Evolutionary conservation across 495 filamentous ascomycete species (phyloP), one percentile per base, ranked within the genome.

Genomic region (Neurospora sp.): DNA sequence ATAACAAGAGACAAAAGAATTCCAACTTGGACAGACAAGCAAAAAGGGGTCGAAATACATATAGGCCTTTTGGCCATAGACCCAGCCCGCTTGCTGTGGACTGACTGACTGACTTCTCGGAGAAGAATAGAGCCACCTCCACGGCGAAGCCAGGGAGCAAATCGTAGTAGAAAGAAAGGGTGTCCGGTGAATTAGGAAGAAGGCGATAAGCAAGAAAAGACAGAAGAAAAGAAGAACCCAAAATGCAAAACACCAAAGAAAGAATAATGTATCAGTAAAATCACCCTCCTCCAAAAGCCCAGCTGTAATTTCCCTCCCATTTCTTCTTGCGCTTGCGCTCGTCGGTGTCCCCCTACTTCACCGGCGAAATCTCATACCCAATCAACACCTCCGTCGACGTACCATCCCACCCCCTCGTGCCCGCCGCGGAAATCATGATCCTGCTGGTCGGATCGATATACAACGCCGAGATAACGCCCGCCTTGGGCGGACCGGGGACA

Each of bases 361-460:
- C 27, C 6, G 76, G 74, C 11, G 31, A 44, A 68, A 99, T 97
- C 81, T 99, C 96, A 81, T 99, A 99, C 68, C 96, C 96, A 53
- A 99, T 86, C 39, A 98, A 80, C 10, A 96, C 94, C 83, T 99
- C 96, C 2, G 96, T 98, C 38, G 87, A 90, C 39, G 85, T 89
- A n/a, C 96, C 96, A 80, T 98, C 96, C 96, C 96, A 98, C 3
- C 96, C 96, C 70, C 96, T 84, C 74, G 94, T 98, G 1, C 96
- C 96, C 40, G 91, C 94, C 3, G 92, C 91, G 3, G 92, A 95
- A 68, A 99, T 87, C 89, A 99, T 93, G 80, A 93, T 97, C 40
- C 90, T 86, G 76, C 93, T 96, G 0, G 93, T 93, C 38, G 93
- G 91, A 80, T 99, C 96, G 69, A 97, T 85, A 77, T 93, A 94